phyloP scores from a whole-genome alignment of 805 yeast genomes.

The Metschnikowia matae region DNA sequence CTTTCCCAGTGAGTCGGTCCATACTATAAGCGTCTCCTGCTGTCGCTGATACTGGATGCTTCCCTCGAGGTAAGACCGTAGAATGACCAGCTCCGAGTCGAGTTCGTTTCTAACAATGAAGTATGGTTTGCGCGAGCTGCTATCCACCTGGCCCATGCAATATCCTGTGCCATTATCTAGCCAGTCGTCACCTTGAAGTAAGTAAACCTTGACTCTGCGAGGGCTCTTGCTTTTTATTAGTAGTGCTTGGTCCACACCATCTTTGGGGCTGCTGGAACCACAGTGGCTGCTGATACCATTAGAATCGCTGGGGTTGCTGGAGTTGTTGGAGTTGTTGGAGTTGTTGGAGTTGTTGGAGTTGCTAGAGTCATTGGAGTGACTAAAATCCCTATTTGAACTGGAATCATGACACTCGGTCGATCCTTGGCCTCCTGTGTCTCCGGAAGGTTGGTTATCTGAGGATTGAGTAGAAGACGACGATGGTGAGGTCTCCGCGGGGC shows the following conservation, averaged over 20 bases:
- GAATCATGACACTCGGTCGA: not conserved
- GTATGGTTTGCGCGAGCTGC: conserved; percentile 42
- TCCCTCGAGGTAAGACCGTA: conserved; percentile 68
- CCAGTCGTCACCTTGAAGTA: conserved; percentile 81
- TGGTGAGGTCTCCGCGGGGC: not conserved
- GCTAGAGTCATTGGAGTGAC: too few relatives aligned
- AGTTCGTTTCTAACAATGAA: conserved; percentile 72
- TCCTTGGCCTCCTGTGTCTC: not conserved
- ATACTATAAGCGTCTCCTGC: conserved; percentile 88
- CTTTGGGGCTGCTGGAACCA: not conserved
- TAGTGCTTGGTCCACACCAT: not conserved
- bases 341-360: too few relatives aligned
- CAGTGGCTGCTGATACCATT: too few relatives aligned
- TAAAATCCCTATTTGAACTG: too few relatives aligned
- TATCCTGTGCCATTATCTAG: conserved; percentile 89
- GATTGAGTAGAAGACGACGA: not conserved
- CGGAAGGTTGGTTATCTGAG: not conserved
- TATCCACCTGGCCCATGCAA: conserved; percentile 63
- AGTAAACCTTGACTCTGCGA: conserved; percentile 87
- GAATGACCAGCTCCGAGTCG: conserved; percentile 51
- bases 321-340: too few relatives aligned
- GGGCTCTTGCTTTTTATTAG: conserved; percentile 33
- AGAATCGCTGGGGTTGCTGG: too few relatives aligned
- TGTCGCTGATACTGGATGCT: conserved; percentile 84
- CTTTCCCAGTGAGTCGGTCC: conserved; percentile 75